Evolutionary conservation across 805 yeast genomes (phyloP).

Genomic region (Tetrapisispora arboricola): DNA sequence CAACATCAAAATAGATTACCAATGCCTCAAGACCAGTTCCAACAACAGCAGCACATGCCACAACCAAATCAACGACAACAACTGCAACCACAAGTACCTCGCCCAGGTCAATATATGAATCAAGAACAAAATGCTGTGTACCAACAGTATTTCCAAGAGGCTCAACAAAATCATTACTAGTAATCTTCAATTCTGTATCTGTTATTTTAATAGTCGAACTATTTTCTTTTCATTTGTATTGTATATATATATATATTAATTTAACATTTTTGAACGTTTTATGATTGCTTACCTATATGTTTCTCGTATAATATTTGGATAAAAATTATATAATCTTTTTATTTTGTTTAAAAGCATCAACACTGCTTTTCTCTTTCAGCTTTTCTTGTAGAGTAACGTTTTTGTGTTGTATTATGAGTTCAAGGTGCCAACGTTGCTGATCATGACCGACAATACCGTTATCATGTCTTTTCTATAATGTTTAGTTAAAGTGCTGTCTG

Average conservation of each 20-base stretch:
- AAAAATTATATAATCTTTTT: too few species aligned
- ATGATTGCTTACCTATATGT: too few species aligned
- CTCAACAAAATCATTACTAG: conserved; percentile 47
- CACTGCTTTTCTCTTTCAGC: too few species aligned
- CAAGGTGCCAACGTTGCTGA: too few species aligned
- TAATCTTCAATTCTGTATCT: background rate
- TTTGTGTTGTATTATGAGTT: too few species aligned
- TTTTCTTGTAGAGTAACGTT: too few species aligned
- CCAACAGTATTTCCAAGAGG: conserved; percentile 52
- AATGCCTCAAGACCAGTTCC: background rate
- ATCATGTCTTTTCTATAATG: too few species aligned
- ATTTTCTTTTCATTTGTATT: background rate
- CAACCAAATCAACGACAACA: background rate
- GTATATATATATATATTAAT: conserved; percentile 5
- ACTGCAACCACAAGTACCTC: conserved; percentile 2
- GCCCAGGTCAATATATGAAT: conserved; percentile 30
- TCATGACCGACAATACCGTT: too few species aligned
- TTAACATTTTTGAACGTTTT: too few species aligned
- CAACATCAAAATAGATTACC: background rate
- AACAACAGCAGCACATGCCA: background rate
- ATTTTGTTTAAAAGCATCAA: too few species aligned
- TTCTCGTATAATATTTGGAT: too few species aligned
- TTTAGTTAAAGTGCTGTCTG: too few species aligned
- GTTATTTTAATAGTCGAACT: background rate
- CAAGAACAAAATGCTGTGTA: conserved; percentile 48